Evolutionary conservation across 768 basidiomycete species (phyloP).

Genomic region (Pisolithus microcarpus): DNA sequence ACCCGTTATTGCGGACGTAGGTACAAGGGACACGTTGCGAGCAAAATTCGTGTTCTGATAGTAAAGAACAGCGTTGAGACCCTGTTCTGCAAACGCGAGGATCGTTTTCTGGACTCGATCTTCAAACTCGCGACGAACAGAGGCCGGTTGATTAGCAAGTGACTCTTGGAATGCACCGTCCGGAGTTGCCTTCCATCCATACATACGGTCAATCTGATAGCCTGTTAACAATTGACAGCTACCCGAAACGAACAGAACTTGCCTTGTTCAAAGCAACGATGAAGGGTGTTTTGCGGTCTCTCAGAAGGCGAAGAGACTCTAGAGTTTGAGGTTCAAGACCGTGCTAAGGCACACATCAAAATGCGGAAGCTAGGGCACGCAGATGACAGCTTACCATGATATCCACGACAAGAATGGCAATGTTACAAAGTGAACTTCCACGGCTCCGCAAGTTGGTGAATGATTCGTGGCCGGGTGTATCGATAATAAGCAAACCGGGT

Average conservation of each 20-base stretch:
- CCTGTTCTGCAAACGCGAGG: conserved; percentile 95
- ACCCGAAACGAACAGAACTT: conserved; percentile 1
- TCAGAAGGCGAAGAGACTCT: conserved; percentile 86
- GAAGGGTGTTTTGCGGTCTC: conserved; percentile 94
- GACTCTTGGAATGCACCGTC: conserved; percentile 92
- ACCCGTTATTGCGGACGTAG: conserved; percentile 95
- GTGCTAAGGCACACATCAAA: conserved; percentile 48
- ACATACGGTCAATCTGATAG: conserved; percentile 89
- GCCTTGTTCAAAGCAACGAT: conserved; percentile 98
- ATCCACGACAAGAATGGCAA: conserved; percentile 97
- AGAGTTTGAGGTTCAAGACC: conserved; percentile 97
- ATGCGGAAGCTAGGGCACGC: background rate
- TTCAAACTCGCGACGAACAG: conserved; percentile 88
- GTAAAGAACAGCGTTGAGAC: conserved; percentile 89
- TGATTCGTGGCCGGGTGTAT: conserved; percentile 98
- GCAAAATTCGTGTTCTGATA: conserved; percentile 97
- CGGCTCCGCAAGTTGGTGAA: conserved; percentile 95
- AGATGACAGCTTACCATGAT: conserved; percentile 64
- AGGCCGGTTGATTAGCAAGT: conserved; percentile 67
- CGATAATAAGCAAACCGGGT: conserved; percentile 92
- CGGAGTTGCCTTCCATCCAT: conserved; percentile 87
- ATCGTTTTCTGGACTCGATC: conserved; percentile 80
- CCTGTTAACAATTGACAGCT: conserved; percentile 6
- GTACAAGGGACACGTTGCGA: conserved; percentile 91
- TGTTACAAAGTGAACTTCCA: conserved; percentile 96